phyloP scores from a whole-genome alignment of 345 rosid genomes.

The Lepidium sativum region DNA sequence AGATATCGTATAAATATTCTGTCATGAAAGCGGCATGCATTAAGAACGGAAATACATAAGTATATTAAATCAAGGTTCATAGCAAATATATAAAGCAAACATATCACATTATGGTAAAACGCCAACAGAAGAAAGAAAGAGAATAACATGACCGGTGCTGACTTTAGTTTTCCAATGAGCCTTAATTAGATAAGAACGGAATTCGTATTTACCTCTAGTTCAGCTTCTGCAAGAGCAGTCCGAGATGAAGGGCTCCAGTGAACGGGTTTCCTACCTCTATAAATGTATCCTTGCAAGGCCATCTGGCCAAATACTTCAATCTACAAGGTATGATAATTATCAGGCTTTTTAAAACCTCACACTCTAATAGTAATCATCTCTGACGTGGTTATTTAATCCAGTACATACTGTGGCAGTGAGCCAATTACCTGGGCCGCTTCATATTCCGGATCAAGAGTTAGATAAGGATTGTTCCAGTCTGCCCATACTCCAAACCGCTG shows the following conservation, averaged over 20 bases:
- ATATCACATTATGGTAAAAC: neutral
- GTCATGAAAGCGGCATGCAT: neutral
- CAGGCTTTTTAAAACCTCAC: neutral
- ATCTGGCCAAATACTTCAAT: slow-evolving; percentile 88
- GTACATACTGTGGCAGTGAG: slow-evolving; percentile 11
- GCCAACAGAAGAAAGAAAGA: neutral
- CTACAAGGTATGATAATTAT: slow-evolving; percentile 33
- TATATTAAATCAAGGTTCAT: neutral
- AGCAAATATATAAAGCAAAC: neutral
- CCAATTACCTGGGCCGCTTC: slow-evolving; percentile 88
- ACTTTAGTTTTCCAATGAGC: neutral
- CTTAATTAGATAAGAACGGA: neutral
- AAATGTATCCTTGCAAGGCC: slow-evolving; percentile 80
- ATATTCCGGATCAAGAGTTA: slow-evolving; percentile 88
- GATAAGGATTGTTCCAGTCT: slow-evolving; percentile 79
- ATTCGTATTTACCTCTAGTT: slow-evolving; percentile 64
- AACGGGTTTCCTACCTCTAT: slow-evolving; percentile 94
- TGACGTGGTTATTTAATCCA: neutral
- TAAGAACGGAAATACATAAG: neutral
- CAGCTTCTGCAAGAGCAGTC: slow-evolving; percentile 99
- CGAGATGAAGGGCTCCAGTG: slow-evolving; percentile 98
- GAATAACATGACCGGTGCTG: slow-evolving; percentile 6
- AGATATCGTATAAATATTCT: neutral
- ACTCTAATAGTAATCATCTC: neutral
- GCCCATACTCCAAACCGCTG: slow-evolving; percentile 99